Conservation (phyloP, 495 filamentous ascomycete species). For the Clohesyomyces aquaticus region DNA sequence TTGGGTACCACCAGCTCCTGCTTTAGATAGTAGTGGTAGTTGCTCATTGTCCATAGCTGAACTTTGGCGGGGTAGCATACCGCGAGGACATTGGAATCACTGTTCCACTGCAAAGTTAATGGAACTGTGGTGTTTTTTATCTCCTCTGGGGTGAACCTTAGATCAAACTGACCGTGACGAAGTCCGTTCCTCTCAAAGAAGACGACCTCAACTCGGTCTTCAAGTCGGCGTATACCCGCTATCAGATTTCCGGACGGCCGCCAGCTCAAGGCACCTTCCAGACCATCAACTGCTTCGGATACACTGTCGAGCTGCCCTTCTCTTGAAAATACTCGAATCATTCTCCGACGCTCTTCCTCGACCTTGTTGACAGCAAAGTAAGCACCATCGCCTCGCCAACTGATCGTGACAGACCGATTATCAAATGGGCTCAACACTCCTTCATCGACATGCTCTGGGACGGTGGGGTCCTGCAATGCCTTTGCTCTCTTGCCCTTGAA, state of each 20-base stretch:
- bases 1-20: constrained; percentile 63
- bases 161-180: constrained; percentile 85
- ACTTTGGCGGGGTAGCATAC: constrained; percentile 73
- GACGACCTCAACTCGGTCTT: constrained; percentile 75
- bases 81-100: constrained; percentile 87
- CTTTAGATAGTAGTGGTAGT: constrained; percentile 99
- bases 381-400: constrained; percentile 92
- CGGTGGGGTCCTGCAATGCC: constrained; percentile 86
- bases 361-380: constrained; percentile 85
- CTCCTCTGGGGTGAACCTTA: constrained; percentile 66
- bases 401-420: constrained; percentile 70
- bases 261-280: constrained; percentile 89
- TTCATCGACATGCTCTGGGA: constrained; percentile 90
- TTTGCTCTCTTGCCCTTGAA: constrained; percentile 94
- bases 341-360: constrained; percentile 66
- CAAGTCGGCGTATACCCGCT: constrained; percentile 74
- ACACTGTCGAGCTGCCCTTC: constrained; percentile 89
- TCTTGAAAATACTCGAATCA: constrained; percentile 85
- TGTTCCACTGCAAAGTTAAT: constrained; percentile 80
- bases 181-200: constrained; percentile 98
- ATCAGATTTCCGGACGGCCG: constrained; percentile 87
- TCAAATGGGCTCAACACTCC: constrained; percentile 75
- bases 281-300: constrained; percentile 87
- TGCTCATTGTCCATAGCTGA: constrained; percentile 96
- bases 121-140: constrained; percentile 57